phyloP scores from a whole-genome alignment of 352 stramenopile genomes.

The Aphanomyces cochlioides region DNA sequence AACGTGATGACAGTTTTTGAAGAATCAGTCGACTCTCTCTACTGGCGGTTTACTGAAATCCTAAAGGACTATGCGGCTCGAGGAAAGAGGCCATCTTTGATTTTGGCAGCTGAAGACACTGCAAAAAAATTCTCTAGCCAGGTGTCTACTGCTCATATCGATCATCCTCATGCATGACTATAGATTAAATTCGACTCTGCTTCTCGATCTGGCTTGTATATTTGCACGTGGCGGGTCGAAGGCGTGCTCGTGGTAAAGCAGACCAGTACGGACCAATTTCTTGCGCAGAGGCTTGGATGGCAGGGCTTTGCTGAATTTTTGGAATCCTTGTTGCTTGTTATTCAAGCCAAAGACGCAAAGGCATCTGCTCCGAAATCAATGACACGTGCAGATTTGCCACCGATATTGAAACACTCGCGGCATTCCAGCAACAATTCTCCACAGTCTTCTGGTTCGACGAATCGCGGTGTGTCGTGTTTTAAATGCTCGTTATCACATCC shows the following conservation, averaged over 20 bases:
- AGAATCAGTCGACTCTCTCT: neutral
- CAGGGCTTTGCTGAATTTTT: slow-evolving; percentile 14
- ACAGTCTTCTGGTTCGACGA: too few species aligned
- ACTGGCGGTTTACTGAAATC: too few species aligned
- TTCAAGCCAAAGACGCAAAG: neutral
- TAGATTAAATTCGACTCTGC: neutral
- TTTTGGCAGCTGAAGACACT: too few species aligned
- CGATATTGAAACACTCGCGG: neutral
- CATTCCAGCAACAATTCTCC: too few species aligned
- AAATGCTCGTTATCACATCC: neutral
- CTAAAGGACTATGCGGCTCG: too few species aligned
- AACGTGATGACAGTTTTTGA: neutral
- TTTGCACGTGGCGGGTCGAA: slow-evolving; percentile 6
- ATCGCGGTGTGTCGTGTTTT: too few species aligned
- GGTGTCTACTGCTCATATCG: too few species aligned
- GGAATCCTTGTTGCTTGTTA: neutral
- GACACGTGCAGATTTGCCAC: neutral
- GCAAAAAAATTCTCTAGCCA: too few species aligned
- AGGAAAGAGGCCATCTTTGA: too few species aligned
- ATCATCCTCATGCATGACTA: too few species aligned
- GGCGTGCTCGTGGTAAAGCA: neutral
- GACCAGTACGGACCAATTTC: too few species aligned
- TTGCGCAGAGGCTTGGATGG: neutral
- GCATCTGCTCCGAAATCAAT: neutral
- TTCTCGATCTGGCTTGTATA: neutral